Conservation (phyloP, 2,329 filamentous ascomycete genomes). For the Penicillium sp. region DNA sequence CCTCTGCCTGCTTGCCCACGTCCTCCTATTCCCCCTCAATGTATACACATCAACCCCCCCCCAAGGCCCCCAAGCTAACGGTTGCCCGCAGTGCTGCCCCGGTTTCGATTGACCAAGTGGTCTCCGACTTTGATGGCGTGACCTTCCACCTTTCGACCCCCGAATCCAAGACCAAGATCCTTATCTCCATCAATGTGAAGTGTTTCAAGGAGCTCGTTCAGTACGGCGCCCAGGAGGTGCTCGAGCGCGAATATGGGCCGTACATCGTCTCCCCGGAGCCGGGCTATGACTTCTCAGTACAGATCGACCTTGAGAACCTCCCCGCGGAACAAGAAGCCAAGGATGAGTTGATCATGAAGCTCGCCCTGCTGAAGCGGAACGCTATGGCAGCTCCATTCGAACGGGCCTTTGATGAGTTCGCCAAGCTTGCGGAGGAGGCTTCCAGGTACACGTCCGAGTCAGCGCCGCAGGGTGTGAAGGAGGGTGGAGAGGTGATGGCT, state of each 20-base stretch:
- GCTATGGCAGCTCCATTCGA: constrained; percentile 99
- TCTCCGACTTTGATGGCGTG: constrained; percentile 98
- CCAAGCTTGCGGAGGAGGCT: constrained; percentile 82
- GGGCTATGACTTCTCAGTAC: constrained; percentile 94
- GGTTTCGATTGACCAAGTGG: constrained; percentile 92
- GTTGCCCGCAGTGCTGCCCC: constrained; percentile 71
- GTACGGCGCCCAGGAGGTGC: constrained; percentile 89
- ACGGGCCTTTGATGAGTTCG: constrained; percentile 92
- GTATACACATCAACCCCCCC: constrained; percentile 36
- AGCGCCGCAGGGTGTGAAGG: constrained; percentile 85
- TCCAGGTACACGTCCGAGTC: constrained; percentile 92
- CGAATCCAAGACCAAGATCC: constrained; percentile 89
- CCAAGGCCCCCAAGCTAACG: constrained; percentile 48
- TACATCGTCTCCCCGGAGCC: constrained; percentile 87
- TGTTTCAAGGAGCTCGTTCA: constrained; percentile 91
- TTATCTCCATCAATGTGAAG: constrained; percentile 92
- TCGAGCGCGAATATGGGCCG: constrained; percentile 91
- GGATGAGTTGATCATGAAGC: constrained; percentile 83
- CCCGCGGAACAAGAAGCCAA: constrained; percentile 83
- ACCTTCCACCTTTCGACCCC: constrained; percentile 98
- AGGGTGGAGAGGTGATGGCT: constrained; percentile 91
- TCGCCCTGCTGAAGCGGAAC: constrained; percentile 94
- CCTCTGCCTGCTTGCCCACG: constrained; percentile 16
- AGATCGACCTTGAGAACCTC: constrained; percentile 85
- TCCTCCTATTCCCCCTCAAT: constrained; percentile 33